A percentile compares a stretch with the other conserved stretches of the same genome.
These are phyloP conservation scores for Podospora pseudocomata DNA, from an alignment of 495 filamentous ascomycete genomes.

Conservation along the genomic window DNA sequence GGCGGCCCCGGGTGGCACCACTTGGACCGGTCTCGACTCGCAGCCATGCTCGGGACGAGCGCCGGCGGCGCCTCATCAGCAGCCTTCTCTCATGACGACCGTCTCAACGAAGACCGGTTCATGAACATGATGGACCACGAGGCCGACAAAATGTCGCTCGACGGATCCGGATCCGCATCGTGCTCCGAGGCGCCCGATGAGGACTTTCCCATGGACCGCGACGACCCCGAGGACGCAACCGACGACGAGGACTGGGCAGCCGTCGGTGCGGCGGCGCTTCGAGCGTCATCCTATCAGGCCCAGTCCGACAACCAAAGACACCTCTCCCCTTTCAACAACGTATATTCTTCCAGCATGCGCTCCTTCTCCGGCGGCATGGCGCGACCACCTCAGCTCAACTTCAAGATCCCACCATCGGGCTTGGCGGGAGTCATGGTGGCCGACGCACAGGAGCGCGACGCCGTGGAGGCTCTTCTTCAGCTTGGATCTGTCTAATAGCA, in stretches of 20 bases:
- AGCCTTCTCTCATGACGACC: slow-evolving; percentile 67
- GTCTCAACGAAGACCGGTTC: slow-evolving; percentile 55
- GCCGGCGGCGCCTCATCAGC: slow-evolving; percentile 44
- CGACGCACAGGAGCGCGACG: slow-evolving; percentile 73
- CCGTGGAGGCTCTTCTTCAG: slow-evolving; percentile 76
- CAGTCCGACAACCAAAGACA: slow-evolving; percentile 24
- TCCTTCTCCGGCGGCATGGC: slow-evolving; percentile 50
- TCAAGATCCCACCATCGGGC: slow-evolving; percentile 45
- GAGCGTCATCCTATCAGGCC: slow-evolving; percentile 61
- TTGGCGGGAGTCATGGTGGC: slow-evolving; percentile 45
- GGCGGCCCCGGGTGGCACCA: slow-evolving; percentile 45
- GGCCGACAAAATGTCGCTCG: slow-evolving; percentile 94
- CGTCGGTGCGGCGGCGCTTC: slow-evolving; percentile 80
- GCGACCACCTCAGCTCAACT: slow-evolving; percentile 44
- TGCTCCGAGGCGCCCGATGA: slow-evolving; percentile 74
- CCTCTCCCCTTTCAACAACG: slow-evolving; percentile 37
- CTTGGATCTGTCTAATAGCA: slow-evolving; percentile 79
- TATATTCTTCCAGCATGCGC: slow-evolving; percentile 46
- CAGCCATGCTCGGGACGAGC: slow-evolving; percentile 51
- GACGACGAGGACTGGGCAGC: slow-evolving; percentile 97
- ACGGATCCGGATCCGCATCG: slow-evolving; percentile 65
- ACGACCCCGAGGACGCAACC: slow-evolving; percentile 77
- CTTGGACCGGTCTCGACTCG: slow-evolving; percentile 45
- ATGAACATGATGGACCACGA: slow-evolving; percentile 75
- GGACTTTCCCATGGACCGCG: slow-evolving; percentile 55